phyloP scores from a whole-genome alignment of 768 basidiomycete species.

The Macrolepiota fuliginosa region DNA sequence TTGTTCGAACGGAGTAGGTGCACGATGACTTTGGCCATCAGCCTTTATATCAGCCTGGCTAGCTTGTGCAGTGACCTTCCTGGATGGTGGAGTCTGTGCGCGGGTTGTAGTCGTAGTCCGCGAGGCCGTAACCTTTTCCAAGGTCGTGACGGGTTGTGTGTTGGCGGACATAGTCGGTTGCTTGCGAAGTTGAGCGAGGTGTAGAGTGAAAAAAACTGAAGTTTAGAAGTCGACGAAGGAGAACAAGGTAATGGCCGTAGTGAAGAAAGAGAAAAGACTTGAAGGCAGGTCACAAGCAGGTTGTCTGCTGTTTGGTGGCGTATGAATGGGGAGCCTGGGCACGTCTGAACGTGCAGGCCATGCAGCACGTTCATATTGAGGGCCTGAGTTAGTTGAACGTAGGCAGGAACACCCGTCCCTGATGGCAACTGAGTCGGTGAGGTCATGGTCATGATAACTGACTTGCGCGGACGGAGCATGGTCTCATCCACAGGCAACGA shows the following conservation, averaged over 20 bases:
- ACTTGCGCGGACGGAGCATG: too few relatives aligned
- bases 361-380: not conserved
- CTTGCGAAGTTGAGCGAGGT: not conserved
- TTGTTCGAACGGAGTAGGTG: not conserved
- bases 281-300: not conserved
- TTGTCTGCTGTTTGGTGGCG: not conserved
- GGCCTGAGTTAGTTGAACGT: not conserved
- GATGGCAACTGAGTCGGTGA: not conserved
- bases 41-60: not conserved
- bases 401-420: not conserved
- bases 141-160: not conserved
- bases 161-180: not conserved
- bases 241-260: not conserved
- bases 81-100: not conserved
- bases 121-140: not conserved
- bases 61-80: not conserved
- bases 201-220: not conserved
- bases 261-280: not conserved
- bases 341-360: not conserved
- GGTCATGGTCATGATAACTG: not conserved
- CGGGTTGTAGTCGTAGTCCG: not conserved
- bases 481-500: not conserved
- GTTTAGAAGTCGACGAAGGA: not conserved
- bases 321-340: not conserved
- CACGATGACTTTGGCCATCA: not conserved